These are phyloP conservation scores for Phytopythium montanum DNA, from an alignment of 352 stramenopile genomes.

Conservation along the genomic window DNA sequence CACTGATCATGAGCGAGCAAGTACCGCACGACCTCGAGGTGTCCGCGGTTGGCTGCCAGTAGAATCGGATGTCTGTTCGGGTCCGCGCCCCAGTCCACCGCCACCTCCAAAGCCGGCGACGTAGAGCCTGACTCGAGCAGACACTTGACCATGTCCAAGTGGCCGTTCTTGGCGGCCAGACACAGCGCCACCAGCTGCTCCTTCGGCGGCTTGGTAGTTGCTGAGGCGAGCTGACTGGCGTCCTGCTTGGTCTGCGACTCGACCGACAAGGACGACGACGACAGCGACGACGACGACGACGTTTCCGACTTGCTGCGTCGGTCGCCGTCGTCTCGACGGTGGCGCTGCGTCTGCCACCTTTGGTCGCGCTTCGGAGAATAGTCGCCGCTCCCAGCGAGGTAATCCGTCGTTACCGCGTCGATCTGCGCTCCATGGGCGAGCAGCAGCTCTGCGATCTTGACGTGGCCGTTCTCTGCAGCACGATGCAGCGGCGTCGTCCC, in stretches of 20 bases:
- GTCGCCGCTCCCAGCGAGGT: slow-evolving; percentile 14
- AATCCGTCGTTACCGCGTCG: slow-evolving; percentile 54
- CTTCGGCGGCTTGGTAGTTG: slow-evolving; percentile 18
- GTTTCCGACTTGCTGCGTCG: slow-evolving; percentile 11
- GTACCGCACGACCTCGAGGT: slow-evolving; percentile 44
- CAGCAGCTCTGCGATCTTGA: slow-evolving; percentile 44
- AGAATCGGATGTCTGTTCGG: slow-evolving; percentile 36
- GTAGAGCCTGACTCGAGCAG: slow-evolving; percentile 15
- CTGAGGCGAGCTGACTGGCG: slow-evolving; percentile 7
- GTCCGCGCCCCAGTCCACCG: slow-evolving; percentile 10
- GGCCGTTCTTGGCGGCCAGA: slow-evolving; percentile 46
- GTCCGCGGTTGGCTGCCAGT: slow-evolving; percentile 34
- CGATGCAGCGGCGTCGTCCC: slow-evolving; percentile 52
- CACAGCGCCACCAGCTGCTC: slow-evolving; percentile 35
- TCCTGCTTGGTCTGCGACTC: slow-evolving; percentile 16
- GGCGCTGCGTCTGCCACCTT: not conserved
- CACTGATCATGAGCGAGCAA: slow-evolving; percentile 33
- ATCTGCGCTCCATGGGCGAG: slow-evolving; percentile 51
- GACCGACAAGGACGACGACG: slow-evolving; percentile 14
- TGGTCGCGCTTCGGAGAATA: slow-evolving; percentile 8
- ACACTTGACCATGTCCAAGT: slow-evolving; percentile 51
- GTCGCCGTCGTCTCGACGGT: slow-evolving; percentile 11
- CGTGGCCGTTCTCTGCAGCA: slow-evolving; percentile 46
- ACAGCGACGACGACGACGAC: slow-evolving; percentile 5
- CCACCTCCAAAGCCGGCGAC: slow-evolving; percentile 2